Evolutionary conservation across 75 land plant species (phyloP), one percentile per base, ranked within the genome.

Genomic region (Isoetes taiwanensis): DNA sequence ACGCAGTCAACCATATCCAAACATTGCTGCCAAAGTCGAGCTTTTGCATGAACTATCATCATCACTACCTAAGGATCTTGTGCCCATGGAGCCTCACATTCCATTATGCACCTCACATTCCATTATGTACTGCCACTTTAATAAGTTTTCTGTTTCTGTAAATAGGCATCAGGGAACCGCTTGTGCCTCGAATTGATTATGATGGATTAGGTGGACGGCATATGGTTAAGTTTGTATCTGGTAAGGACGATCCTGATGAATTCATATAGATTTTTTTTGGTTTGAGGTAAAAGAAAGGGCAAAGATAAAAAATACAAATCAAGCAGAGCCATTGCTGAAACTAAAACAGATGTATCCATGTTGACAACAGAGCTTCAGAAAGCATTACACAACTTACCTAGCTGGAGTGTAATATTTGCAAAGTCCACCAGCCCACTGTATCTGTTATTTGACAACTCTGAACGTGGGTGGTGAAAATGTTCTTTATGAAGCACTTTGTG

Each of bases 331-430:
- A 2, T 68, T 90, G 20, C 40, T 91, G 26, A 88, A 87, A 61
- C 52, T 87, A 37, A 75, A 53, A 88, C 98, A 16, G 98, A 93
- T 61, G 61, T 88, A 14, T 64, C 73, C 46, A 41, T 59, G 23
- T 34, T 75, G 20, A 87, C 90, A 9, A 76, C 89, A 25, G 68
- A 70, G 46, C 61, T 61, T 0, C 63, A 62, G 10, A 66, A 58
- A 26, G 69, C 78, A 38, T 59, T 88, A 10, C 39, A 65, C 33
- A 75, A 80, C 70, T 83, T 93, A 61, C 98, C 98, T 28, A 28
- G 67, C 1, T 93, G 95, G 90, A 81, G 85, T 72, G 65, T 84
- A 33, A 54, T 68, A 26, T 93, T 88, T 59, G 96, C 90, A 12
- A 88, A 88, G 72, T 87, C 96, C 9, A 84, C 96, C 0, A 71